These are phyloP conservation scores for Talaromyces sp. DNA, from an alignment of 2,329 filamentous ascomycete genomes.

Conservation along the genomic window DNA sequence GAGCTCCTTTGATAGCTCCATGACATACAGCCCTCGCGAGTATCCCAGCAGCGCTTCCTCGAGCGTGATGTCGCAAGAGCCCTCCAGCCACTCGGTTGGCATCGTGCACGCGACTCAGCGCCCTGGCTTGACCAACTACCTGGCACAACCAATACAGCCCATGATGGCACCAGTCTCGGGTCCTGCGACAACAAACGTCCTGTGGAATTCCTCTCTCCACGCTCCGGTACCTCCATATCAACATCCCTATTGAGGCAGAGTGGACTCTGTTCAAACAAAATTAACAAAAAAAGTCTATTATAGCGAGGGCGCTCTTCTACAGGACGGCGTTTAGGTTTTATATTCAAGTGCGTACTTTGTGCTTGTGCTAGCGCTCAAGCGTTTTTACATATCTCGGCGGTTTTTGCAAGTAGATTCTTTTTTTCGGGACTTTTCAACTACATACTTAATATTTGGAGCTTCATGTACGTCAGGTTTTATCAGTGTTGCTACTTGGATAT, in stretches of 20 bases:
- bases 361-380: not conserved
- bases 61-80: conserved; percentile 12
- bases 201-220: conserved; percentile 9
- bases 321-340: not conserved
- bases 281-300: not conserved
- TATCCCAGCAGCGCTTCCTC: conserved; percentile 10
- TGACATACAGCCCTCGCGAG: conserved; percentile 9
- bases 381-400: not conserved
- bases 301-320: not conserved
- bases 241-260: conserved; percentile 9
- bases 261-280: not conserved
- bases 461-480: not conserved
- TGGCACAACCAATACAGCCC: conserved; percentile 8
- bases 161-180: conserved; percentile 1
- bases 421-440: not conserved
- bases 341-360: not conserved
- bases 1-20: conserved; percentile 12
- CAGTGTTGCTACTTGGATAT: not conserved
- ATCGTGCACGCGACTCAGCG: conserved; percentile 1
- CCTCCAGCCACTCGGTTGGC: conserved; percentile 2
- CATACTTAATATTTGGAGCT: not conserved
- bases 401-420: not conserved
- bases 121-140: conserved; percentile 3
- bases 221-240: conserved; percentile 7
- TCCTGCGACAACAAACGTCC: conserved; percentile 2